These are phyloP conservation scores for Salvia miltiorrhiza DNA, from an alignment of 257 asterid species.

Conservation along the genomic window DNA sequence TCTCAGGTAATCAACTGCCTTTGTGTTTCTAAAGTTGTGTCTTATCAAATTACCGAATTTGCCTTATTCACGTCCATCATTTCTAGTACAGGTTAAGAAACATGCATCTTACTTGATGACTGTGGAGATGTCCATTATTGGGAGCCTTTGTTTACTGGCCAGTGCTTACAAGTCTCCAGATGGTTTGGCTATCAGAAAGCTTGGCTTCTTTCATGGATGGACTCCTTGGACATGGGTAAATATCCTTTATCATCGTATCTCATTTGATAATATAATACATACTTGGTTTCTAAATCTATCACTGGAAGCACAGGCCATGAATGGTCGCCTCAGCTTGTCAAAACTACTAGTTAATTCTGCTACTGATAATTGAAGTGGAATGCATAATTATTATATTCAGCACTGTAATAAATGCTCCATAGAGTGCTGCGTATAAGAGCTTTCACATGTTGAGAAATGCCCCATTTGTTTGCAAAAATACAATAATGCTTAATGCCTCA, in stretches of 20 bases:
- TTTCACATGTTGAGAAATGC: constrained; percentile 1
- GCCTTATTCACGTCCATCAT: not conserved
- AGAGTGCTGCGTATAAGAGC: not conserved
- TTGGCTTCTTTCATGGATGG: constrained; percentile 93
- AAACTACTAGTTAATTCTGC: not conserved
- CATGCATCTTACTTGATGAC: constrained; percentile 93
- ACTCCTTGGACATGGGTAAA: constrained; percentile 78
- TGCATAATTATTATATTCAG: not conserved
- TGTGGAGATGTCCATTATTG: constrained; percentile 93
- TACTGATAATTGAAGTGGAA: not conserved
- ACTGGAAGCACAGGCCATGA: constrained; percentile 1
- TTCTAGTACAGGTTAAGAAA: constrained; percentile 66
- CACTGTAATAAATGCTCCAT: not conserved
- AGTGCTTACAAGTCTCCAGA: constrained; percentile 92
- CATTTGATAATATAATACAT: not conserved
- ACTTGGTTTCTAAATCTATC: constrained; percentile 11
- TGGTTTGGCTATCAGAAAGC: constrained; percentile 67
- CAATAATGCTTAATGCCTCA: not conserved
- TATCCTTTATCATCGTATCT: constrained; percentile 9
- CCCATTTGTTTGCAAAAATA: constrained; percentile 3
- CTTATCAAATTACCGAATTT: constrained; percentile 18
- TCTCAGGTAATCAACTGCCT: constrained; percentile 63
- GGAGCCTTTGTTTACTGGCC: constrained; percentile 83
- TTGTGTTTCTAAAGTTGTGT: constrained; percentile 10
- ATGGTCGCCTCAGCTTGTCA: not conserved